These are phyloP conservation scores for Bipolaris victoriae DNA, from an alignment of 2,329 filamentous ascomycete genomes.

Conservation along the genomic window DNA sequence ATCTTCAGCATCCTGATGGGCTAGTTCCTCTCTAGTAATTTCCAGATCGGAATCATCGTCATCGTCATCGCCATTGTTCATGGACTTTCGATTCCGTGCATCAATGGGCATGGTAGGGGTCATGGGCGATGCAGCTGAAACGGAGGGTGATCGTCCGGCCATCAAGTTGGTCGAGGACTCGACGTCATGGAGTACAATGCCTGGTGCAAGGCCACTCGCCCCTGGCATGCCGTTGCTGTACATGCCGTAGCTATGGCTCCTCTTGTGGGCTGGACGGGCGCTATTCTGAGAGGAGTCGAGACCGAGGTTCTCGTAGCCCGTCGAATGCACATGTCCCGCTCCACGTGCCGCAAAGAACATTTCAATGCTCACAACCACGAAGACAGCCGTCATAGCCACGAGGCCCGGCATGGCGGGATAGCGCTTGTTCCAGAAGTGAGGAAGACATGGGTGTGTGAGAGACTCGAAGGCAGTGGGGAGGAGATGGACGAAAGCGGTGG, in stretches of 20 bases:
- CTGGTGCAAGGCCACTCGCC: slow-evolving; percentile 34
- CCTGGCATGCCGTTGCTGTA: slow-evolving; percentile 32
- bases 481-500: slow-evolving; percentile 51
- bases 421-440: slow-evolving; percentile 48
- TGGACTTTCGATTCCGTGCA: slow-evolving; percentile 11
- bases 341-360: slow-evolving; percentile 82
- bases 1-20: slow-evolving; percentile 30
- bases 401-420: slow-evolving; percentile 50
- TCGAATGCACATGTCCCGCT: slow-evolving; percentile 63
- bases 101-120: slow-evolving; percentile 22
- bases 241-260: slow-evolving; percentile 42
- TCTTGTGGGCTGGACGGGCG: slow-evolving; percentile 33
- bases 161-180: slow-evolving; percentile 44
- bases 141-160: slow-evolving; percentile 41
- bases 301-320: slow-evolving; percentile 56
- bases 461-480: slow-evolving; percentile 50
- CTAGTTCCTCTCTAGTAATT: slow-evolving; percentile 45
- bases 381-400: slow-evolving; percentile 50
- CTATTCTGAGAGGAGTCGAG: slow-evolving; percentile 28
- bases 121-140: slow-evolving; percentile 33
- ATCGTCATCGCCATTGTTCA: slow-evolving; percentile 31
- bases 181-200: slow-evolving; percentile 42
- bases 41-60: slow-evolving; percentile 45
- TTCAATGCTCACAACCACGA: slow-evolving; percentile 80
- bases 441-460: slow-evolving; percentile 50